Percentiles rank a stretch among this genome's conserved stretches.
phyloP scores from a whole-genome alignment of 2,329 filamentous ascomycete genomes.

The Trichoderma semiorbis region DNA sequence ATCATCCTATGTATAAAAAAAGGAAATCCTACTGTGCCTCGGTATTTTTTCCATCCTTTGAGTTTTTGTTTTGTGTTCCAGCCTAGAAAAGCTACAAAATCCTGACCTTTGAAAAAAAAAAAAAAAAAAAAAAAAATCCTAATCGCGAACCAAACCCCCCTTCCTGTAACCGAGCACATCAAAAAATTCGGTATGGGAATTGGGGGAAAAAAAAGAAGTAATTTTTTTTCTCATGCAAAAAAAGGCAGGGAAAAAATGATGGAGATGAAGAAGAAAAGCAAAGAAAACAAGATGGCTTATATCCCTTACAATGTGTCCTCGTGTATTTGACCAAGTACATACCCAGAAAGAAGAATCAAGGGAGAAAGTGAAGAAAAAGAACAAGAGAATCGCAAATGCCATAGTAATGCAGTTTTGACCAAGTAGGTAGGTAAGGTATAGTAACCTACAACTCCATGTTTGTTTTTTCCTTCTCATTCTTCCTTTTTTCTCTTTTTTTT shows the following conservation, averaged over 20 bases:
- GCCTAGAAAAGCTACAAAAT: not conserved
- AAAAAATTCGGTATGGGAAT: not conserved
- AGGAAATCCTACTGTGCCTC: not conserved
- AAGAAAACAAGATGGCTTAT: not conserved
- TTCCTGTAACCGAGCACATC: not conserved
- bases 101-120: not conserved
- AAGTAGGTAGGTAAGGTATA: not conserved
- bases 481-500: not conserved
- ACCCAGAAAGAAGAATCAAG: not conserved
- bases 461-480: not conserved
- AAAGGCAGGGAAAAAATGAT: not conserved
- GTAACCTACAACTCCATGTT: not conserved
- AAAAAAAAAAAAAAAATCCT: not conserved
- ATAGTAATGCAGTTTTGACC: constrained; percentile 2
- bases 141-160: not conserved
- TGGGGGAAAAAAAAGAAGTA: too few species aligned
- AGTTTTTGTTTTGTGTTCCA: not conserved
- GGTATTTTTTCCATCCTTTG: not conserved
- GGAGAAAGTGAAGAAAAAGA: not conserved
- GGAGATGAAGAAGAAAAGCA: not conserved
- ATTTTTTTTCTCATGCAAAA: not conserved
- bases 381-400: not conserved
- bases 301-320: not conserved
- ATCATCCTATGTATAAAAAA: not conserved
- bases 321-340: not conserved